These are phyloP conservation scores for Zoysia japonica DNA, from an alignment of 176 grass and related monocot genomes.

Conservation along the genomic window DNA sequence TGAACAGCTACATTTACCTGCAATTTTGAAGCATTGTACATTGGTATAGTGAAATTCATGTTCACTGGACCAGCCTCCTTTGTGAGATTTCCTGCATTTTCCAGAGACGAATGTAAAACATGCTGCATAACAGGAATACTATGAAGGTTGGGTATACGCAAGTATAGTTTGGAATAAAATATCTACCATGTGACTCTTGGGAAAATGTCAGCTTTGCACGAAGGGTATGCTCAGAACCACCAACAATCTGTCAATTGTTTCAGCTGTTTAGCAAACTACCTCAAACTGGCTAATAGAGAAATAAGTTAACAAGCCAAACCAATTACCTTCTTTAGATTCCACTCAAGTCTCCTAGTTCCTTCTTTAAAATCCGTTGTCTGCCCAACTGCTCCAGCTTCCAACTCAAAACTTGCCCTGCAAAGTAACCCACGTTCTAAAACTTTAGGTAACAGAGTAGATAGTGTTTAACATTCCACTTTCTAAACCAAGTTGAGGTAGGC, in stretches of 20 bases:
- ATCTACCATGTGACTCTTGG: slow-evolving; percentile 85
- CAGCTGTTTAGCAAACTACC: slow-evolving; percentile 18
- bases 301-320: slow-evolving; percentile 8
- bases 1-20: slow-evolving; percentile 58
- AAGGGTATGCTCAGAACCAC: slow-evolving; percentile 94
- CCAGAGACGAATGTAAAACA: slow-evolving; percentile 23
- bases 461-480: not conserved
- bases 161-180: slow-evolving; percentile 12
- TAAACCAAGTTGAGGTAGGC: not conserved
- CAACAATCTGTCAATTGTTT: slow-evolving; percentile 69
- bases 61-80: slow-evolving; percentile 97
- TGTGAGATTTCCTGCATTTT: slow-evolving; percentile 75
- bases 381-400: slow-evolving; percentile 87
- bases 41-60: slow-evolving; percentile 98
- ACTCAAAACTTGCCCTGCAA: slow-evolving; percentile 92
- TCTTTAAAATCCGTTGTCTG: slow-evolving; percentile 97
- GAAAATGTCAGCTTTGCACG: slow-evolving; percentile 98
- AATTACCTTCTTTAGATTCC: slow-evolving; percentile 96
- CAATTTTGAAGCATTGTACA: slow-evolving; percentile 95
- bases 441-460: slow-evolving; percentile 22
- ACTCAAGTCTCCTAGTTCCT: slow-evolving; percentile 91
- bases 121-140: not conserved
- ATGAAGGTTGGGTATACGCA: slow-evolving; percentile 15
- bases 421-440: slow-evolving; percentile 2
- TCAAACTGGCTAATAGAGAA: not conserved